Evolutionary conservation across 495 filamentous ascomycete genomes (phyloP).

Genomic region (Rusavskia elegans): DNA sequence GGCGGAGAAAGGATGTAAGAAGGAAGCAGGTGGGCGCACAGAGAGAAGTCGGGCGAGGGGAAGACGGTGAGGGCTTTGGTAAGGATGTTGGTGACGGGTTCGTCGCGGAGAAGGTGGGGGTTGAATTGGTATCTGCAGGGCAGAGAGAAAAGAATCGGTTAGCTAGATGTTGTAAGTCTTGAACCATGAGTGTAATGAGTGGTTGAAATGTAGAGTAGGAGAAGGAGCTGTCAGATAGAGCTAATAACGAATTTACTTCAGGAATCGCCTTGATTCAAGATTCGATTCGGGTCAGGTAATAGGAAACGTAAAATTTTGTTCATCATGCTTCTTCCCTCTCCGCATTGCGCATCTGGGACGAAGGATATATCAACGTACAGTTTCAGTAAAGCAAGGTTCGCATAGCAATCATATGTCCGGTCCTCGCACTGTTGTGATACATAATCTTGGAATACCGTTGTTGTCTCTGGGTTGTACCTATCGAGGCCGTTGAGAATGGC

Average conservation of each 20-base stretch:
- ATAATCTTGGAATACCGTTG: constrained; percentile 86
- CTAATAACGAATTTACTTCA: constrained; percentile 40
- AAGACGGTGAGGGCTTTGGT: constrained; percentile 96
- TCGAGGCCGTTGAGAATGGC: constrained; percentile 88
- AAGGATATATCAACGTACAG: constrained; percentile 51
- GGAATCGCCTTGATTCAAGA: constrained; percentile 9
- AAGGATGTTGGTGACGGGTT: constrained; percentile 96
- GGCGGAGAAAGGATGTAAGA: constrained; percentile 49
- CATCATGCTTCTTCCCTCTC: constrained; percentile 33
- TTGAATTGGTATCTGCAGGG: constrained; percentile 90
- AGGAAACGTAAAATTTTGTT: constrained; percentile 78
- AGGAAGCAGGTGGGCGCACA: constrained; percentile 82
- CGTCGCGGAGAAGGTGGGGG: constrained; percentile 89
- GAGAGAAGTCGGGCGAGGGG: constrained; percentile 87
- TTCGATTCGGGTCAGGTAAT: constrained; percentile 66
- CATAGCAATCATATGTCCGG: constrained; percentile 84
- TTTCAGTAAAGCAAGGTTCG: constrained; percentile 90
- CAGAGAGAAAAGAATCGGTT: not conserved
- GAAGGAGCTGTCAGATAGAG: constrained; percentile 42
- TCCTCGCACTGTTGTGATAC: constrained; percentile 89
- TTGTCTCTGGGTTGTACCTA: constrained; percentile 97
- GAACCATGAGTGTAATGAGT: not conserved
- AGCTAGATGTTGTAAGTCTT: not conserved
- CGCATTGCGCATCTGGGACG: not conserved
- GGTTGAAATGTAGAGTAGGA: not conserved